Evolutionary conservation across 192 early-diverging fungal species (phyloP).

Genomic region (Entomortierella lignicola): DNA sequence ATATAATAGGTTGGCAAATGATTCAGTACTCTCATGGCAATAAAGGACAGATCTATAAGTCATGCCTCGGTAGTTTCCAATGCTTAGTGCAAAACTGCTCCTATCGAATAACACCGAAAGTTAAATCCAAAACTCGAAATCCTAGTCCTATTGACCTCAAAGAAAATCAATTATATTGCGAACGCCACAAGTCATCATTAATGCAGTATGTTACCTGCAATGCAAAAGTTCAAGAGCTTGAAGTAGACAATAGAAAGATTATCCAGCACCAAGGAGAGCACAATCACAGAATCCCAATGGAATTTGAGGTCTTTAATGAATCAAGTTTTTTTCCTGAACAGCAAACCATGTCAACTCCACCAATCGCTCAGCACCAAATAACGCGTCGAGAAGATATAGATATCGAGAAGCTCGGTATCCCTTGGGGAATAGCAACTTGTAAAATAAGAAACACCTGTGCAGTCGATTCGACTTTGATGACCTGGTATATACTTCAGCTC

Average conservation of each 20-base stretch:
- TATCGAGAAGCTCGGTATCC: background rate
- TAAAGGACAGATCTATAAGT: background rate
- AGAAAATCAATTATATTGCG: background rate
- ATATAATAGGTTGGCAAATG: slow-evolving; percentile 1
- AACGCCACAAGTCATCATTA: slow-evolving; percentile 1
- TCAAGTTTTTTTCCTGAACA: background rate
- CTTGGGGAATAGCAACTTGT: slow-evolving; percentile 5
- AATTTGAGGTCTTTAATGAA: background rate
- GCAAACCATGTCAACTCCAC: background rate
- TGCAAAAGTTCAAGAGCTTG: background rate
- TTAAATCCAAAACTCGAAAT: background rate
- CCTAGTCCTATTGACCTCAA: too few species aligned
- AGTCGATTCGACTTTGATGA: background rate
- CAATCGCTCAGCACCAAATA: background rate
- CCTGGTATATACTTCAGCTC: slow-evolving; percentile 1
- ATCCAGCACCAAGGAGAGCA: background rate
- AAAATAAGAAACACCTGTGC: background rate
- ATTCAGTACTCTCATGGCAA: background rate
- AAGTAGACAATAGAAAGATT: background rate
- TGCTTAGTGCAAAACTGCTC: background rate
- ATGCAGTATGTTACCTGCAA: background rate
- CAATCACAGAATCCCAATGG: background rate
- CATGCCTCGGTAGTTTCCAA: background rate
- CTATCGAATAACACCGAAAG: background rate
- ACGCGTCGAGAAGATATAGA: background rate